A percentile compares a stretch with the other conserved stretches of the same genome.
These are phyloP conservation scores for Exophiala bonariae DNA, from an alignment of 2,329 filamentous ascomycete species.

Conservation along the genomic window DNA sequence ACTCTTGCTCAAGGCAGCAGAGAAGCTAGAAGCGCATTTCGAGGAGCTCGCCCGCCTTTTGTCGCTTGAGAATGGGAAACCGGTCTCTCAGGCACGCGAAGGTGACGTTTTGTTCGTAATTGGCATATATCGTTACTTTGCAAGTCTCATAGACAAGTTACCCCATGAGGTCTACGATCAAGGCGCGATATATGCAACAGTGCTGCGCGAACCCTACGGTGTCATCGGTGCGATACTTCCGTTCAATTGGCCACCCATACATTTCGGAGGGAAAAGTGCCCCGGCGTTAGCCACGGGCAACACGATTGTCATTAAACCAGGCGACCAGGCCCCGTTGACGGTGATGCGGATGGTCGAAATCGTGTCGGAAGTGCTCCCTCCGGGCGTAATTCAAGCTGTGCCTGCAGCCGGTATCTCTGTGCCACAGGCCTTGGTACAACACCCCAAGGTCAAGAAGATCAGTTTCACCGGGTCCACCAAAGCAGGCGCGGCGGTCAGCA, in stretches of 20 bases:
- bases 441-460: conserved; percentile 68
- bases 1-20: conserved; percentile 9
- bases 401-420: conserved; percentile 70
- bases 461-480: conserved; percentile 74
- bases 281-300: conserved; percentile 37
- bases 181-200: conserved; percentile 9
- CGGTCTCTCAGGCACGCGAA: conserved; percentile 21
- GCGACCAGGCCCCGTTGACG: conserved; percentile 34
- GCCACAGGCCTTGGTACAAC: conserved; percentile 64
- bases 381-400: conserved; percentile 34
- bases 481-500: conserved; percentile 69
- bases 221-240: conserved; percentile 53
- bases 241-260: conserved; percentile 54
- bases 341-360: conserved; percentile 30
- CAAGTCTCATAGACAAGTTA: conserved; percentile 22
- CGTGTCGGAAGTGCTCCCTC: conserved; percentile 33
- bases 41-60: conserved; percentile 28
- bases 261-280: conserved; percentile 38
- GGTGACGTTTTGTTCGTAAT: conserved; percentile 24
- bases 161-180: conserved; percentile 14
- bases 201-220: conserved; percentile 14
- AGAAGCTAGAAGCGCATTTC: conserved; percentile 11
- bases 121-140: conserved; percentile 28
- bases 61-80: conserved; percentile 31
- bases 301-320: conserved; percentile 36